phyloP scores from a whole-genome alignment of 371 early-diverging fungal genomes.

The Mortierella sp. region DNA sequence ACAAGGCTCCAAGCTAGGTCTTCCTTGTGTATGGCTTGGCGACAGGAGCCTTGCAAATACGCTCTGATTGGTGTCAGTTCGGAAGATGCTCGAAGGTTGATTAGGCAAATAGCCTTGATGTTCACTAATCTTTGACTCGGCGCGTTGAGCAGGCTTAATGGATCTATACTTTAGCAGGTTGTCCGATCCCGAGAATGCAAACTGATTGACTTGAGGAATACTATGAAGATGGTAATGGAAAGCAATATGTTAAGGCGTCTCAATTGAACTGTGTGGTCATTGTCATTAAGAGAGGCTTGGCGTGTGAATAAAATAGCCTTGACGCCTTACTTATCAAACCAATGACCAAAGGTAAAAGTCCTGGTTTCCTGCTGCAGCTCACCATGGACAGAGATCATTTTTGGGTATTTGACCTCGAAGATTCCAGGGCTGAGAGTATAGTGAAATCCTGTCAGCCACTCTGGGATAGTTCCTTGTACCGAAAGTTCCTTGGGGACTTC shows the following conservation, averaged over 20 bases:
- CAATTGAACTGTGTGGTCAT: background rate
- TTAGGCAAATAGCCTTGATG: slow-evolving; percentile 76
- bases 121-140: slow-evolving; percentile 72
- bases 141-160: slow-evolving; percentile 68
- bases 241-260: background rate
- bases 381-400: slow-evolving; percentile 71
- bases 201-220: slow-evolving; percentile 71
- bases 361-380: slow-evolving; percentile 72
- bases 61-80: slow-evolving; percentile 76
- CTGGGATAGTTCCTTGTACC: slow-evolving; percentile 70
- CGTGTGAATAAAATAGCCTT: background rate
- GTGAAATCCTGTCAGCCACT: slow-evolving; percentile 73
- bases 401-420: slow-evolving; percentile 71
- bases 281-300: background rate
- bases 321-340: slow-evolving; percentile 74
- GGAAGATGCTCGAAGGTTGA: slow-evolving; percentile 76
- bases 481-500: slow-evolving; percentile 56
- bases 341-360: slow-evolving; percentile 75
- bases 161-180: slow-evolving; percentile 71
- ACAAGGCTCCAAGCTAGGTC: slow-evolving; percentile 71
- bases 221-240: slow-evolving; percentile 26
- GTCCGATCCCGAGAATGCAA: slow-evolving; percentile 68
- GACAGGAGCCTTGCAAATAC: slow-evolving; percentile 70
- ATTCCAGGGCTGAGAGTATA: slow-evolving; percentile 76
- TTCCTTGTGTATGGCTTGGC: slow-evolving; percentile 61